These are phyloP conservation scores for Sclerotinia trifoliorum DNA, from an alignment of 2,329 filamentous ascomycete species.

Conservation along the genomic window DNA sequence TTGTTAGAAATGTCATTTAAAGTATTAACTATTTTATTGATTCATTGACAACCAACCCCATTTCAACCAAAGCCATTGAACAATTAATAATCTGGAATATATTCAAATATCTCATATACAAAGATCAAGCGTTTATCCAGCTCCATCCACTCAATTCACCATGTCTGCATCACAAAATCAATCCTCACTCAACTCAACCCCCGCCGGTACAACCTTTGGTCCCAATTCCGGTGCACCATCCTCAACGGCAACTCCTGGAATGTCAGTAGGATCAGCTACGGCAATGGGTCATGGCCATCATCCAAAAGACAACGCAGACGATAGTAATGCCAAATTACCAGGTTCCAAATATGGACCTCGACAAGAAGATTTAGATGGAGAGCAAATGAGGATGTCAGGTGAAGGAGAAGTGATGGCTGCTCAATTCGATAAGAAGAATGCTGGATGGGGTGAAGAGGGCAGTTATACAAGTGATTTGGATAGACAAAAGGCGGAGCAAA, in stretches of 20 bases:
- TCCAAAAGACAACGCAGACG: conserved; percentile 37
- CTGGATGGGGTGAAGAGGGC: conserved; percentile 38
- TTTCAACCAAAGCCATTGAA: not conserved
- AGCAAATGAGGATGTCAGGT: conserved; percentile 36
- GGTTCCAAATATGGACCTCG: conserved; percentile 35
- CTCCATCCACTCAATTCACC: conserved; percentile 20
- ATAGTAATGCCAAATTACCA: conserved; percentile 34
- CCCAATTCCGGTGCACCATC: conserved; percentile 30
- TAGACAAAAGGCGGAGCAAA: conserved; percentile 39
- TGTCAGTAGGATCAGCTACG: conserved; percentile 36
- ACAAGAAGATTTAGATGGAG: conserved; percentile 39
- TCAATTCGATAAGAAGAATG: conserved; percentile 39
- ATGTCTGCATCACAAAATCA: conserved; percentile 39
- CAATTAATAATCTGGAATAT: not conserved
- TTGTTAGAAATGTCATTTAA: not conserved
- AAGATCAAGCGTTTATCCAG: not conserved
- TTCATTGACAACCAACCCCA: not conserved
- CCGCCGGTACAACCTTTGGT: conserved; percentile 30
- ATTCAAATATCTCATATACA: not conserved
- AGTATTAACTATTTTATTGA: too few relatives aligned
- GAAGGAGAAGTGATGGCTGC: conserved; percentile 39
- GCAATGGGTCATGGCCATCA: conserved; percentile 38
- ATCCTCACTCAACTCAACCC: conserved; percentile 32
- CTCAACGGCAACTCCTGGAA: conserved; percentile 32
- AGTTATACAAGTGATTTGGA: conserved; percentile 38